Base-by-base conservation (phyloP, 371 early-diverging fungal genomes). In the Mortierella sp. region DNA sequence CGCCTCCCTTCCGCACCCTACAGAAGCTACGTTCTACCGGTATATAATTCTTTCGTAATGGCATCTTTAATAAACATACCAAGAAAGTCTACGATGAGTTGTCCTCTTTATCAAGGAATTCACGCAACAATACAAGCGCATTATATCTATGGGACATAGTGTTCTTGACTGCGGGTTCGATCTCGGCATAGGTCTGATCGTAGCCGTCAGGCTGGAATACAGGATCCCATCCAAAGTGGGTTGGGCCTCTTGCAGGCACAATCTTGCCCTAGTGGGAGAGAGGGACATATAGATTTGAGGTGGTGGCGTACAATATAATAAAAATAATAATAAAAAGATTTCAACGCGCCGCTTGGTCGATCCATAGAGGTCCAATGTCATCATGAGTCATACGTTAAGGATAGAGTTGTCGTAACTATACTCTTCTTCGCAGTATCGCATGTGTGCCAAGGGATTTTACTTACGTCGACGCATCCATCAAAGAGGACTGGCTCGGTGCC, bases 211-310 rank as follows among this genome's bases (percentile, higher is more conserved):
- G 97, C 81, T 92, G 82, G 75, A 98, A 98, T 27, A 95, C 84
- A 5, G 97, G 93, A 84, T 97, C 97, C 99, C 99, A 98, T 19
- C 99, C 99, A 84, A 97, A 97, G 55, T 80, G 75, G 12, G 81
- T 73, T 4, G 94, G 90, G 0, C 98, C 99, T 47, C 96, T 87
- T n/a, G 97, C 85, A 50, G 82, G 79, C 0, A 98, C 97, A 64
- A 97, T 96, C n/a, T 79, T 83, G 2, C 98, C 97, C 88, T 89
- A 7, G 5, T 30, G n/a, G 30, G 19, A 41, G 17, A 5, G n/a
- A 5, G 26, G 19, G 26, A 48, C 8, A 17, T 12, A 58, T 11
- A 48, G 19, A 47, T n/a, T 46, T 21, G 30, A 47, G 14, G 11
- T 17, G 39, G n/a, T n/a, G n/a, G n/a, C n/a, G n/a, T n/a, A n/a